Conservation (phyloP, 2,329 filamentous ascomycete genomes). For the Thelonectria discophora region DNA sequence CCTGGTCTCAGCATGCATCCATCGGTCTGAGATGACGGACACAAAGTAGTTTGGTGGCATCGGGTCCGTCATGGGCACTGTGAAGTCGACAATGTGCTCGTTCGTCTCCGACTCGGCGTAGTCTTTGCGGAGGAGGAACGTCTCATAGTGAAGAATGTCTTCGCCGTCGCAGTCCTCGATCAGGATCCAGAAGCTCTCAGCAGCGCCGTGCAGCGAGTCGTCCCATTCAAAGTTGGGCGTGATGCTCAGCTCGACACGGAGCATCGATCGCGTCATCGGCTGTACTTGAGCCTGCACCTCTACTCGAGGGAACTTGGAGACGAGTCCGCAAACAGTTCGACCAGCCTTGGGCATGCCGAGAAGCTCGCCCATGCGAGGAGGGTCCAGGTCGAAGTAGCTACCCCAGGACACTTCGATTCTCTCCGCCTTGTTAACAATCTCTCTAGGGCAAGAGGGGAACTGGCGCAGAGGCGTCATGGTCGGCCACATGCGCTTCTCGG, state of each 20-base stretch:
- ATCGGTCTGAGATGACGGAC: slow-evolving; percentile 90
- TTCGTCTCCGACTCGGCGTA: slow-evolving; percentile 87
- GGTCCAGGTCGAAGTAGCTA: slow-evolving; percentile 95
- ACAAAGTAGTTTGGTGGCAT: slow-evolving; percentile 99
- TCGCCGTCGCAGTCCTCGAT: slow-evolving; percentile 98
- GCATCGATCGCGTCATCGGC: slow-evolving; percentile 92
- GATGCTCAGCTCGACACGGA: slow-evolving; percentile 88
- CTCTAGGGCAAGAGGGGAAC: slow-evolving; percentile 81
- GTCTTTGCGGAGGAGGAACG: slow-evolving; percentile 89
- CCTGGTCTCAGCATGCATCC: slow-evolving; percentile 98
- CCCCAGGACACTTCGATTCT: slow-evolving; percentile 93
- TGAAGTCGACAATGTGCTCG: slow-evolving; percentile 95
- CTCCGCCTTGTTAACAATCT: slow-evolving; percentile 92
- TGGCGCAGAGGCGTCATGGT: slow-evolving; percentile 97
- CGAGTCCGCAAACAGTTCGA: slow-evolving; percentile 82
- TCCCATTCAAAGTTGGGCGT: slow-evolving; percentile 98
- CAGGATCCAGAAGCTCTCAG: slow-evolving; percentile 96
- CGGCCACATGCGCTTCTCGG: slow-evolving; percentile 99
- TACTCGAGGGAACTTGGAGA: slow-evolving; percentile 91
- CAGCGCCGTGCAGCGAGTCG: slow-evolving; percentile 82
- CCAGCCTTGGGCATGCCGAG: slow-evolving; percentile 90
- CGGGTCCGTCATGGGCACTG: slow-evolving; percentile 93
- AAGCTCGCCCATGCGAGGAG: slow-evolving; percentile 94
- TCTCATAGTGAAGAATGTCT: slow-evolving; percentile 93
- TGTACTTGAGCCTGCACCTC: slow-evolving; percentile 94